Base-by-base conservation (phyloP, 805 yeast genomes). In the Komagataella populi region DNA sequence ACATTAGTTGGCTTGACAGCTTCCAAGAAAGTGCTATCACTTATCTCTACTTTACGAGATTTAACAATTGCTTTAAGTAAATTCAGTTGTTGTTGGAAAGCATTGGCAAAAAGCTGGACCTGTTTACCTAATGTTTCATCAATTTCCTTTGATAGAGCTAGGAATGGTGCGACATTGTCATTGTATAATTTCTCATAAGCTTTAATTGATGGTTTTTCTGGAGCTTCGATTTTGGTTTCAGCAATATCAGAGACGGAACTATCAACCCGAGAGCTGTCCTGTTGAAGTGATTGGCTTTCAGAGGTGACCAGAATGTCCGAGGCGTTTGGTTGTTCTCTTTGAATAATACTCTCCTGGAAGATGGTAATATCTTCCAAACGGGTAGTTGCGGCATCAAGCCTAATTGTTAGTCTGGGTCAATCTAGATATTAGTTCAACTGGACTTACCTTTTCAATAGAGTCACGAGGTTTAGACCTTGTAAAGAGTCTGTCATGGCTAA, bases 301-400 rank as follows among this genome's bases (percentile, higher is more conserved):
- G 63, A 52, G 20, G 55, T 18, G 3, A 54, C n/a, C 4, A 45
- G 50, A 16, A 48, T 39, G 17, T 51, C 24, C 6, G 50, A 6
- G 5, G 45, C 17, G n/a, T 2, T 23, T 24, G 46, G 54, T 14
- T 45, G 16, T 45, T 22, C 23, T 45, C 30, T 16, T 47, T 68
- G 70, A 50, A 70, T 60, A 48, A 77, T 72, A 44, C 78, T 80
- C 58, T 83, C 87, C 62, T 87, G 95, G 64, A 76, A 82, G 50
- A 84, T 75, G 30, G 95, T 87, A 48, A 89, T 81, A 64, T 89
- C 96, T 62, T 89, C 97, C 58, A 89, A 78, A 49, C 97, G 80
- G 5, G 96, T 83, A 7, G 97, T 87, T 43, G 96, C 96, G 14
- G 95, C 91, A 66, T 89, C 97, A 59, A 89, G 77, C 57, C 95